Conservation (phyloP, 148 eudicot species). For the Rheum nobile region DNA sequence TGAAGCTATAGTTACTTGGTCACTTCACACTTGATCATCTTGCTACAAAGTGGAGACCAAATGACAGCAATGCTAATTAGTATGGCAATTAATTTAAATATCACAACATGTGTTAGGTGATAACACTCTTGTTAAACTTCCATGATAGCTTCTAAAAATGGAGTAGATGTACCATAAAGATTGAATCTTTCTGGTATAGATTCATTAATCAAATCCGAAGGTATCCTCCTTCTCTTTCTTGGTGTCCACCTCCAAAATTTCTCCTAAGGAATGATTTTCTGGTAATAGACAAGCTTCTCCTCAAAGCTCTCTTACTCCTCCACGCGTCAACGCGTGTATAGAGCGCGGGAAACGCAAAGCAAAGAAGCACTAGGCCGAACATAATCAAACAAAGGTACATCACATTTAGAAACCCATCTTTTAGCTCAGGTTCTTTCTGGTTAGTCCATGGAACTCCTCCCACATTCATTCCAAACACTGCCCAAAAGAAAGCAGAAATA, state of each 20-base stretch:
- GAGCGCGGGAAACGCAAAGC: constrained; percentile 54
- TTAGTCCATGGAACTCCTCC: constrained; percentile 98
- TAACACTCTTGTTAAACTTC: not conserved
- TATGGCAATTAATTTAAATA: not conserved
- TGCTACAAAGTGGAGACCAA: not conserved
- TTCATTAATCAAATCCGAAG: constrained; percentile 40
- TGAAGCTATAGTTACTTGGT: not conserved
- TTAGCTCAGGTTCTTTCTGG: constrained; percentile 49
- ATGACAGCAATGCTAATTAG: no score
- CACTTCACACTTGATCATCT: not conserved
- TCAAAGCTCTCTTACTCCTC: constrained; percentile 40
- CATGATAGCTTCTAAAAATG: not conserved
- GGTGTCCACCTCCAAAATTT: constrained; percentile 18
- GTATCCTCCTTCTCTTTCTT: constrained; percentile 62
- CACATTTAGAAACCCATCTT: constrained; percentile 74
- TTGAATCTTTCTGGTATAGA: not conserved
- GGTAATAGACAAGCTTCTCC: constrained; percentile 55
- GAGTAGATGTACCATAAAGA: not conserved
- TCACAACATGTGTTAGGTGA: no score
- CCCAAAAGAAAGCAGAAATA: not conserved
- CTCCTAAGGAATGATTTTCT: constrained; percentile 41
- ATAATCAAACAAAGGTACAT: constrained; percentile 45
- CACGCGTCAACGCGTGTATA: constrained; percentile 50
- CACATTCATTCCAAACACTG: constrained; percentile 98
- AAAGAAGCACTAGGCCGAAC: constrained; percentile 53